Base-by-base conservation (phyloP, 306 rosid species). In the Cucumis hystrix region DNA sequence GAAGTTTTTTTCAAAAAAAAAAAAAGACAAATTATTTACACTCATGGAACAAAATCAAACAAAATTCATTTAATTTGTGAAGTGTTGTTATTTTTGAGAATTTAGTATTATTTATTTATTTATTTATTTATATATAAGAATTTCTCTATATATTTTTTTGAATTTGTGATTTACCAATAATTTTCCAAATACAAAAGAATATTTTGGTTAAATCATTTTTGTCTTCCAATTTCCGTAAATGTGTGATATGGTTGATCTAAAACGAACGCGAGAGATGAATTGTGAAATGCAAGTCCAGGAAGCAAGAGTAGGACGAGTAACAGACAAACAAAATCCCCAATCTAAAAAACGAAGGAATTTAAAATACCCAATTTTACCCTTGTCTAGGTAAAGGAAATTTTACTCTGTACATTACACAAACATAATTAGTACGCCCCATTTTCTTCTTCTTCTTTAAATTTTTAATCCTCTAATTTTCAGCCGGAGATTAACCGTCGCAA, bases 311-410 rank as follows among this genome's bases (percentile, higher is more conserved):
- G 60, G 14, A 28, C 61, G 41, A 72, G 14, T 16, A 15, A 15
- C 60, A 72, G 76, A 72, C 43, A 28, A 72, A 51, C 25, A 15
- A 49, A 49, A 10, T 23, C 76, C 74, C 11, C 21, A 52, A 0
- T 1, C 15, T 10, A 6, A 67, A 40, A 20, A 2, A 10, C 43
- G 12, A 7, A 43, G 0, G 12, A 45, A 49, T 2, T 1, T 13
- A 3, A 70, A 71, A 51, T 72, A 23, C 76, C 76, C 76, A 28
- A 72, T 14, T 72, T 49, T 72, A 51, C 61, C 76, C 76, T 49
- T 49, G 9, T 25, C 21, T 15, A 13, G 41, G 75, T 23, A 45
- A 21, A 41, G 28, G 40, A 71, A 47, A 49, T 71, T 49, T 72
- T 28, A 7, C 45, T 28, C 76, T 51, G 61, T 72, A 72, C 76